These are phyloP conservation scores for Neopestalotiopsis rosae DNA, from an alignment of 2,329 filamentous ascomycete species.

Conservation along the genomic window DNA sequence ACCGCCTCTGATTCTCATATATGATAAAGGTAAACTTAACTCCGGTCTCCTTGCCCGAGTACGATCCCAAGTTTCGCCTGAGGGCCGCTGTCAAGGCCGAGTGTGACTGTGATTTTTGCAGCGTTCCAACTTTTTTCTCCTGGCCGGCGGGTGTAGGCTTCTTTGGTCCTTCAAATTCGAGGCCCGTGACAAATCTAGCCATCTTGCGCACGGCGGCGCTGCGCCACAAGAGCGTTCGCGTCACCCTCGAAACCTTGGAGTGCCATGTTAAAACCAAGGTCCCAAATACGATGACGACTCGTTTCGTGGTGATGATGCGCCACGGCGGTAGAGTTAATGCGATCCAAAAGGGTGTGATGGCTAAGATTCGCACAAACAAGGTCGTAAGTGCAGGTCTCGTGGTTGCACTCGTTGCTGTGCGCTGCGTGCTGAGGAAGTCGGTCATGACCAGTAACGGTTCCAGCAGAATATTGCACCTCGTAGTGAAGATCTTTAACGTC, in stretches of 20 bases:
- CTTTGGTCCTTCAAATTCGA: constrained; percentile 68
- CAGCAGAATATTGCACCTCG: constrained; percentile 87
- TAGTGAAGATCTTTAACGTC: constrained; percentile 87
- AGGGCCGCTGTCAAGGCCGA: constrained; percentile 40
- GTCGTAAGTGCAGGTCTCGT: constrained; percentile 88
- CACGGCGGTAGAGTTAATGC: constrained; percentile 81
- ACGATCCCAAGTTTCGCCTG: constrained; percentile 37
- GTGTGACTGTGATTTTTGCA: constrained; percentile 39
- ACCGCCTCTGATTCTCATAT: constrained; percentile 94
- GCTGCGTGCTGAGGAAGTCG: constrained; percentile 90
- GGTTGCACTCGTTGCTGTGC: constrained; percentile 88
- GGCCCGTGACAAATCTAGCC: constrained; percentile 77
- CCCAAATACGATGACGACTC: constrained; percentile 83
- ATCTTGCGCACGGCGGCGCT: constrained; percentile 75
- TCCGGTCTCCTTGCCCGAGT: constrained; percentile 68
- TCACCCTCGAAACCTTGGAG: constrained; percentile 82
- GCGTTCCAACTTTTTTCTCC: constrained; percentile 22
- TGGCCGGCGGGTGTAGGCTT: constrained; percentile 30
- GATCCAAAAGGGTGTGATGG: constrained; percentile 90
- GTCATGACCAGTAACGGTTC: constrained; percentile 89
- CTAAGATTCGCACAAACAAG: constrained; percentile 85
- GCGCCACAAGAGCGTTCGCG: constrained; percentile 88
- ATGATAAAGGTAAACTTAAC: constrained; percentile 96
- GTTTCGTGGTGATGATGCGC: constrained; percentile 83
- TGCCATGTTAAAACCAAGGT: constrained; percentile 92